Conservation (phyloP, 768 basidiomycete genomes). For the Trametes cubensis region DNA sequence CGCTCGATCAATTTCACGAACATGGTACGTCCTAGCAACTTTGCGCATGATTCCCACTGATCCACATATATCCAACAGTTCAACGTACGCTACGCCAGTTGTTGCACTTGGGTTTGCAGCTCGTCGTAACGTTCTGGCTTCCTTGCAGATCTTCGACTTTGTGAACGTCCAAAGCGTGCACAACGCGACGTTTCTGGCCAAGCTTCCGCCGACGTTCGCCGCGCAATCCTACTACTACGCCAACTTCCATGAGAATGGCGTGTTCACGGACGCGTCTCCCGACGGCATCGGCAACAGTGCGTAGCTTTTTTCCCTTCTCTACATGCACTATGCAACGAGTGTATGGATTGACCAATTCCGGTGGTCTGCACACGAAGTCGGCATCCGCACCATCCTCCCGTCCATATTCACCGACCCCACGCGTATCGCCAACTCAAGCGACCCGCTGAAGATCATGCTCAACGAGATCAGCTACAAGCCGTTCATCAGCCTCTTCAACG, state of each 20-base stretch:
- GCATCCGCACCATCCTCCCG: constrained; percentile 64
- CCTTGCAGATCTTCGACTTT: constrained; percentile 38
- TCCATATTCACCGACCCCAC: constrained; percentile 57
- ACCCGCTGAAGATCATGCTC: constrained; percentile 59
- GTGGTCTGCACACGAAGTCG: constrained; percentile 47
- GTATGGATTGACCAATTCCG: too few species aligned
- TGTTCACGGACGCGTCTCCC: constrained; percentile 38
- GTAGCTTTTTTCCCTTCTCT: background rate
- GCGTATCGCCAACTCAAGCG: constrained; percentile 49
- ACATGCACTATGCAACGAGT: too few species aligned
- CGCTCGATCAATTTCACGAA: constrained; percentile 31
- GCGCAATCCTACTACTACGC: constrained; percentile 39
- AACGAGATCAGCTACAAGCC: constrained; percentile 75
- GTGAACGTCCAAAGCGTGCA: constrained; percentile 45
- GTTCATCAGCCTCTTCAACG: constrained; percentile 75
- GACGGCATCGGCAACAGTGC: constrained; percentile 42
- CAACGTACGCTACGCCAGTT: background rate
- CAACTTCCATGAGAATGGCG: constrained; percentile 44
- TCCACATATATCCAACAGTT: background rate
- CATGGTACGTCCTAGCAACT: constrained; percentile 27
- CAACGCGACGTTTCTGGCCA: constrained; percentile 37
- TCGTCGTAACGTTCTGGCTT: too few species aligned
- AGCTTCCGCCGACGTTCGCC: constrained; percentile 31
- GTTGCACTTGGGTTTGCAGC: background rate
- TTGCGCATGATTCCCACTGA: background rate